phyloP scores from a whole-genome alignment of 495 filamentous ascomycete genomes.

The Hypoxylon crocopeplum region DNA sequence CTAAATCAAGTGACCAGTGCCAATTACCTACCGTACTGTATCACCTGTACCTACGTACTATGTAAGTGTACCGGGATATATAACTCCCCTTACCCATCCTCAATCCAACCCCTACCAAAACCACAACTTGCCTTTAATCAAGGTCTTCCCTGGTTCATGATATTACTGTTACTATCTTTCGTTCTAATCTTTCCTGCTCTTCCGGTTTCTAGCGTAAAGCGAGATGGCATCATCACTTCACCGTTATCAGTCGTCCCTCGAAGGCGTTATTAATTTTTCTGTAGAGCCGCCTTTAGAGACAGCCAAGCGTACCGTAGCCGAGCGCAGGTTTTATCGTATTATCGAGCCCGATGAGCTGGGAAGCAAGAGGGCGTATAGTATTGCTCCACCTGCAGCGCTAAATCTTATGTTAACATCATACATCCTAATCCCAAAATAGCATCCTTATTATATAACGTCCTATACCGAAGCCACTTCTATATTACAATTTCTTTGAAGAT shows the following conservation, averaged over 20 bases:
- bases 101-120: not conserved
- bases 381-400: no score
- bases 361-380: no score
- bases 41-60: no score
- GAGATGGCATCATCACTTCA: slow-evolving; percentile 20
- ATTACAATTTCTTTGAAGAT: no score
- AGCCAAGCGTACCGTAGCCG: slow-evolving; percentile 23
- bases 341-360: no score
- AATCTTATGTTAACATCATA: no score
- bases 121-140: not conserved
- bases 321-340: slow-evolving; percentile 31
- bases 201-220: not conserved
- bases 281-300: slow-evolving; percentile 21
- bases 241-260: slow-evolving; percentile 37
- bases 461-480: no score
- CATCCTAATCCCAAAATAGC: no score
- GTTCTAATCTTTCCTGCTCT: not conserved
- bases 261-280: slow-evolving; percentile 32
- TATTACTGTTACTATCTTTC: not conserved
- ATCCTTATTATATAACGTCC: no score
- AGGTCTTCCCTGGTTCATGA: not conserved
- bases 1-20: no score
- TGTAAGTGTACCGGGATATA: no score
- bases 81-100: not conserved
- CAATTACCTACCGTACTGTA: no score